phyloP scores from a whole-genome alignment of 768 basidiomycete species.

The Wakefieldia striispora region DNA sequence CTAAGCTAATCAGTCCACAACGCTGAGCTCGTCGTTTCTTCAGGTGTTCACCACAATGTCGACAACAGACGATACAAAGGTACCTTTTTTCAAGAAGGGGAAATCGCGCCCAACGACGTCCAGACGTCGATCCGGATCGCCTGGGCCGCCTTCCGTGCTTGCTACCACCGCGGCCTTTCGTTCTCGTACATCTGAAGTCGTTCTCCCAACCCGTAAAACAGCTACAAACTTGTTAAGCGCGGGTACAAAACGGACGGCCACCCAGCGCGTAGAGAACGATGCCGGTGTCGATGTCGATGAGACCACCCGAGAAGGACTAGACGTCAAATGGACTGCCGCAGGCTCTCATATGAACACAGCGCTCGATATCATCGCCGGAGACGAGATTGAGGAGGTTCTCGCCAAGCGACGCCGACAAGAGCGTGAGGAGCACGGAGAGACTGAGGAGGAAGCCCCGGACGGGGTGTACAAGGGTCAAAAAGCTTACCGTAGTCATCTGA shows the following conservation, averaged over 20 bases:
- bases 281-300: slow-evolving; percentile 49
- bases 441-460: slow-evolving; percentile 59
- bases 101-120: slow-evolving; percentile 73
- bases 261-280: slow-evolving; percentile 47
- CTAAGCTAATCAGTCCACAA: slow-evolving; percentile 11
- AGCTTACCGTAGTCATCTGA: slow-evolving; percentile 77
- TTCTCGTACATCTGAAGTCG: slow-evolving; percentile 53
- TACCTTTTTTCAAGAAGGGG: slow-evolving; percentile 89
- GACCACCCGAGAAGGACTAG: slow-evolving; percentile 44
- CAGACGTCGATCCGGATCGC: slow-evolving; percentile 70
- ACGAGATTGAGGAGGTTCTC: slow-evolving; percentile 74
- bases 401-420: slow-evolving; percentile 66
- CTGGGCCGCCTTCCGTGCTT: slow-evolving; percentile 37
- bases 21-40: neutral
- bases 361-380: slow-evolving; percentile 77
- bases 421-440: slow-evolving; percentile 47
- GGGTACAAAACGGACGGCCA: slow-evolving; percentile 63
- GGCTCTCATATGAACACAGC: slow-evolving; percentile 74
- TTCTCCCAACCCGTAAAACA: slow-evolving; percentile 71
- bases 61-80: slow-evolving; percentile 42
- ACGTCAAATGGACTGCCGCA: slow-evolving; percentile 75
- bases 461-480: slow-evolving; percentile 85
- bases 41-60: slow-evolving; percentile 31
- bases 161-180: slow-evolving; percentile 16
- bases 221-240: slow-evolving; percentile 72